Conservation (phyloP, 495 filamentous ascomycete species). For the Hyaloscypha bicolor region DNA sequence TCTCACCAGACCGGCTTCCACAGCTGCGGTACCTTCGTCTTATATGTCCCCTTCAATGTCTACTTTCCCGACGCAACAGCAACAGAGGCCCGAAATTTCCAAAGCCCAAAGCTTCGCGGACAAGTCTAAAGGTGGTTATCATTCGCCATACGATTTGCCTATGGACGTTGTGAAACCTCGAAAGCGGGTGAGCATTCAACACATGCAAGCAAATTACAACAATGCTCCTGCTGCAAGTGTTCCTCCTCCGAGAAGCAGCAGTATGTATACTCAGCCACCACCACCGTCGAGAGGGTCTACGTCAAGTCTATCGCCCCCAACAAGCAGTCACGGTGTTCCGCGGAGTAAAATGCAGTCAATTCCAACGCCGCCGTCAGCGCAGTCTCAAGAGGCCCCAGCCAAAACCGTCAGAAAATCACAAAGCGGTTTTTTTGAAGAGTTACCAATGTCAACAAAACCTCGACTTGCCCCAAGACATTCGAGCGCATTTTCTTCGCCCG, state of each 20-base stretch:
- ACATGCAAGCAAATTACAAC: conserved; percentile 21
- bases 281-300: conserved; percentile 38
- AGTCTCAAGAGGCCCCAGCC: conserved; percentile 19
- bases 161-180: conserved; percentile 75
- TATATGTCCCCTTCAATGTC: conserved; percentile 39
- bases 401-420: conserved; percentile 38
- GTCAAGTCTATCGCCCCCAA: conserved; percentile 38
- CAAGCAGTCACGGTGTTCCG: conserved; percentile 39
- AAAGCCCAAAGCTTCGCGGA: conserved; percentile 80
- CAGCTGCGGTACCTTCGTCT: conserved; percentile 44
- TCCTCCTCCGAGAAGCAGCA: conserved; percentile 55
- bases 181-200: conserved; percentile 49
- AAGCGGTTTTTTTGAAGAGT: conserved; percentile 82
- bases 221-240: conserved; percentile 7
- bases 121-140: conserved; percentile 87
- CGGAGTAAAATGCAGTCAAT: conserved; percentile 25
- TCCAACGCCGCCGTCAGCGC: conserved; percentile 12
- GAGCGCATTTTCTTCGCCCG: conserved; percentile 41
- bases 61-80: conserved; percentile 17
- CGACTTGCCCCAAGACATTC: conserved; percentile 57
- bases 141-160: conserved; percentile 92
- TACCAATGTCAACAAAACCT: conserved; percentile 67
- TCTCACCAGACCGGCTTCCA: conserved; percentile 39
- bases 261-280: conserved; percentile 49
- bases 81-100: conserved; percentile 25